These are phyloP conservation scores for Acacia crassicarpa DNA, from an alignment of 306 rosid genomes.

Conservation along the genomic window DNA sequence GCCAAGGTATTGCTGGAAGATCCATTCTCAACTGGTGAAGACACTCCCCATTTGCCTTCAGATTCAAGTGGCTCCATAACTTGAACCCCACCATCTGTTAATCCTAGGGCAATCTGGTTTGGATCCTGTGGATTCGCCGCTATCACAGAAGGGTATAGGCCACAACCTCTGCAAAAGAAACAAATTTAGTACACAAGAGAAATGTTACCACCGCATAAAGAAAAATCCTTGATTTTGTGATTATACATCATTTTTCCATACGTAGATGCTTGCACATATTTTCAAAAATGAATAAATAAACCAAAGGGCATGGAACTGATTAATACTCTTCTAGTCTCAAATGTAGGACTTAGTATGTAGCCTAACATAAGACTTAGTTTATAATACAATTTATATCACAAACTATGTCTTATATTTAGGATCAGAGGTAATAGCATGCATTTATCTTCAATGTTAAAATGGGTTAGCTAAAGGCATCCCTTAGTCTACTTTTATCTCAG, in stretches of 20 bases:
- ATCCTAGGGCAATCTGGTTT: constrained; percentile 86
- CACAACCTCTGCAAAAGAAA: constrained; percentile 49
- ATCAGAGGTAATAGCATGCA: too few species aligned
- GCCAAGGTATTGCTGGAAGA: constrained; percentile 47
- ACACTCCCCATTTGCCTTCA: constrained; percentile 92
- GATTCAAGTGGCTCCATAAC: constrained; percentile 94
- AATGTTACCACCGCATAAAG: not conserved
- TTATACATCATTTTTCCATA: not conserved
- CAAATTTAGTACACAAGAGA: not conserved
- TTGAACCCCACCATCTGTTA: constrained; percentile 91
- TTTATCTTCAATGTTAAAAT: not conserved
- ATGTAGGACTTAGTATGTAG: too few species aligned
- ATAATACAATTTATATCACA: too few species aligned
- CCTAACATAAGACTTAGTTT: too few species aligned
- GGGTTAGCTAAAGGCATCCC: not conserved
- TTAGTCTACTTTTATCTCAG: not conserved
- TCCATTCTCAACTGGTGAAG: constrained; percentile 83
- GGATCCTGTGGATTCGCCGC: constrained; percentile 97
- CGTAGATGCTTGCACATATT: not conserved
- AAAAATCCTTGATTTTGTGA: not conserved
- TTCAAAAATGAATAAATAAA: not conserved
- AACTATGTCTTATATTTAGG: too few species aligned
- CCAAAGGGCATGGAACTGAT: not conserved
- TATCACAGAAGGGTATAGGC: constrained; percentile 74
- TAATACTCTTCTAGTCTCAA: not conserved